A percentile compares a stretch with the other conserved stretches of the same genome.
phyloP scores from a whole-genome alignment of 202 grass and related monocot species.

The Carex arenaria region DNA sequence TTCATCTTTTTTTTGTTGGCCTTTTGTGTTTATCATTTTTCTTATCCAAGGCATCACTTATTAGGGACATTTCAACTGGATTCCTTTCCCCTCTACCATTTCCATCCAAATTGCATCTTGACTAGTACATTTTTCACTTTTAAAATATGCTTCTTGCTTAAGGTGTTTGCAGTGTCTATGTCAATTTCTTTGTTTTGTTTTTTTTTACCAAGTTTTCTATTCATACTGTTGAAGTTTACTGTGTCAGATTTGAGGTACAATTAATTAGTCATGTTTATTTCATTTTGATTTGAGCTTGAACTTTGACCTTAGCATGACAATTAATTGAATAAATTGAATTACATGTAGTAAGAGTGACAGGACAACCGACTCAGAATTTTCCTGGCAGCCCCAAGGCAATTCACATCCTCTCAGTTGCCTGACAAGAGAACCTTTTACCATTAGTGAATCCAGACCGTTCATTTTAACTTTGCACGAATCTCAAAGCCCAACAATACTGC shows the following conservation, averaged over 20 bases:
- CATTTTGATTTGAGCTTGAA: not conserved
- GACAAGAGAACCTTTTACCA: no score
- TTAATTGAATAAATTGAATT: not conserved
- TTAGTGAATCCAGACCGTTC: no score
- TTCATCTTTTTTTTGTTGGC: not conserved
- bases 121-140: not conserved
- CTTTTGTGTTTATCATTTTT: constrained; percentile 16
- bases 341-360: not conserved
- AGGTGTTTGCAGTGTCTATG: not conserved
- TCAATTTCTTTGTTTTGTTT: not conserved
- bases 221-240: not conserved
- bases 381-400: no score
- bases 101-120: not conserved
- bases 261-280: not conserved
- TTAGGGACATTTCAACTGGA: not conserved
- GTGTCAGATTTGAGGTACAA: not conserved
- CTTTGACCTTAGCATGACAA: not conserved
- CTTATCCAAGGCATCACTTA: not conserved
- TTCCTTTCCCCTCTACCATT: not conserved
- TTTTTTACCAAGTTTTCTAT: not conserved
- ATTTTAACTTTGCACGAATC: no score
- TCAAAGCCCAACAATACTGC: no score
- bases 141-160: not conserved
- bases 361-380: not conserved
- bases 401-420: no score